Evolutionary conservation across 192 early-diverging fungal species (phyloP), one percentile per base, ranked within the genome.

Genomic region (Geranomyces michiganensis): DNA sequence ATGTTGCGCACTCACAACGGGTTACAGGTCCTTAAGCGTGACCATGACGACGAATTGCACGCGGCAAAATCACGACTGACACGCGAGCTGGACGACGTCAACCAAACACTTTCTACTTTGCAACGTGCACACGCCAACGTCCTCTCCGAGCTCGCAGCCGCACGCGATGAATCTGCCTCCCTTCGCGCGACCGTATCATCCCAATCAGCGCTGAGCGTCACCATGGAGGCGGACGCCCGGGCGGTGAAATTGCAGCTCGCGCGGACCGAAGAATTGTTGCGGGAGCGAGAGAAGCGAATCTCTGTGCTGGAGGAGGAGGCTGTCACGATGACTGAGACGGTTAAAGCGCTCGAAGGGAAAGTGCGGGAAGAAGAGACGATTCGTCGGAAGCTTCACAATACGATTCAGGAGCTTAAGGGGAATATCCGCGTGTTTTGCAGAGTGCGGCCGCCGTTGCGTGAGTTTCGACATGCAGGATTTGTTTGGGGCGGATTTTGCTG

Each of bases 391-490:
- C 77, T 99, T 32, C 95, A 97, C 80, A 99, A 97, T 74, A 90
- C 90, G 0, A 90, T 95, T 36, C 93, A 93, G 69, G 97, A 99
- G 76, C 85, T 97, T 55, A 95, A 93, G 67, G 97, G 97, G 33
- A 99, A 99, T 73, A 97, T 99, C 49, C 87, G 97, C 26, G 97
- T 97, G 27, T 98, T 99, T 78, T 97, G 96, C 76, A 83, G 97
- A 32, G 90, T 97, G 13, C 87, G 97, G 33, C 97, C 97, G 12
- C 75, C 88, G 44, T 44, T 90, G 26, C 56, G 76, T 75, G 41
- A 64, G 76, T 44, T 64, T 46, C 36, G 33, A 19, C 12, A n/a
- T n/a, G n/a, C n/a, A n/a, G n/a, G n/a, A n/a, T n/a, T n/a, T n/a
- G n/a, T n/a, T n/a, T n/a, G n/a, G n/a, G n/a, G 62, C 5, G 17